Base-by-base conservation (phyloP, 2,329 filamentous ascomycete genomes). In the Aspergillus jensenii region DNA sequence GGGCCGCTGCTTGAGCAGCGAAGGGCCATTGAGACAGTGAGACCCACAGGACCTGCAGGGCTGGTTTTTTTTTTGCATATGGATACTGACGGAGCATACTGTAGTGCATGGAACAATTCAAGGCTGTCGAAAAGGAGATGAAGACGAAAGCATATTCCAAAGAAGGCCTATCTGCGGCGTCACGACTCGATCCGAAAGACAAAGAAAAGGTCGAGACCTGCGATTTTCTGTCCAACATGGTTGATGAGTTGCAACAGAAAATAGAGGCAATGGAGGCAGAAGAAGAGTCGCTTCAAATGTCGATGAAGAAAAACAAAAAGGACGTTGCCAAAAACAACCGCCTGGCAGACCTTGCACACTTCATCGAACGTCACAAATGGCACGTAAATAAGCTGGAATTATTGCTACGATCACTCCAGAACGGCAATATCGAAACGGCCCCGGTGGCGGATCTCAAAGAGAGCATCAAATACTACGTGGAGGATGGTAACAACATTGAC, bases 71-170 rank as follows among this genome's bases (percentile, higher is more conserved):
- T 23, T 33, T 35, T n/a, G 62, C 71, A 1, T 31, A 31, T 11
- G 8, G 74, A 73, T n/a, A 37, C 35, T 37, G 35, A 75, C 63
- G 27, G 46, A 46, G 48, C 27, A 31, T 31, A 31, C 54, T 52
- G 50, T 47, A 79, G 74, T 78, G 75, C 79, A 99, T 99, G 95
- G 95, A 99, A 79, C 92, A 91, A 71, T 99, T 99, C 85, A 99
- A 99, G 81, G 93, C 93, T n/a, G 95, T 99, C 53, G 95, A 99
- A 78, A 99, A 99, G 82, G 95, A 96, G 71, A 98, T 99, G 95
- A 99, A 99, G 83, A 99, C 95, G 57, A 99, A 99, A 78, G 95
- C 95, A 61, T 99, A 96, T 79, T 98, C 95, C 62, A 98, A 99
- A 82, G 95, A 98, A 78, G 95, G 95, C 45, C 80, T 99, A 64